Percentiles rank a stretch among this genome's conserved stretches.
These are phyloP conservation scores for Mycena sp. DNA, from an alignment of 1,284 basidiomycete genomes.

Conservation along the genomic window DNA sequence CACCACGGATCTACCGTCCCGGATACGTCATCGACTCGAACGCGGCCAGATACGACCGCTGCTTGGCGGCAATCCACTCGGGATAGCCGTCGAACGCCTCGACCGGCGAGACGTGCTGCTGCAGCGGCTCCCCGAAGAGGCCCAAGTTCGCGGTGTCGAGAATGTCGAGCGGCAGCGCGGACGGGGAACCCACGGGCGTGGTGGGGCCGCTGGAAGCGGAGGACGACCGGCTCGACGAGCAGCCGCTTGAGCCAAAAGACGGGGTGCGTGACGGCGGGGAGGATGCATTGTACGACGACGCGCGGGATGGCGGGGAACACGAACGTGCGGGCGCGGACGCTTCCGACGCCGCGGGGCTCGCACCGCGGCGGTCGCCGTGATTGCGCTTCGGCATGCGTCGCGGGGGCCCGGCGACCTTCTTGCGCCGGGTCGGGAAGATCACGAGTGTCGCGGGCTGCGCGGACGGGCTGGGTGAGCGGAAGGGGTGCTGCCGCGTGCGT, in stretches of 20 bases:
- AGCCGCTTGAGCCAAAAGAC: constrained; percentile 11
- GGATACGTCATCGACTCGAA: too few relatives aligned
- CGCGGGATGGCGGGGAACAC: constrained; percentile 17
- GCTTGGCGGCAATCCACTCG: too few relatives aligned
- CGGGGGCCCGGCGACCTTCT: constrained; percentile 35
- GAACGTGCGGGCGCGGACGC: not conserved
- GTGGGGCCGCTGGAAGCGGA: constrained; percentile 21
- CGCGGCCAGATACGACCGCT: not conserved
- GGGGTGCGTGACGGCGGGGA: constrained; percentile 22
- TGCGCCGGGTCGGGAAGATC: not conserved
- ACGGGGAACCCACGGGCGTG: constrained; percentile 18
- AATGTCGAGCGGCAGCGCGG: constrained; percentile 17
- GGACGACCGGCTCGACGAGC: constrained; percentile 15
- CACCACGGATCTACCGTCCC: too few relatives aligned
- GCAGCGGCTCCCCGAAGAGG: not conserved
- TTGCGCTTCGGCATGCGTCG: constrained; percentile 36
- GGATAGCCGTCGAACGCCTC: too few relatives aligned
- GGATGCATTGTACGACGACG: constrained; percentile 19
- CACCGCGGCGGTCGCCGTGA: constrained; percentile 5
- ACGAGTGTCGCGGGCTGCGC: constrained; percentile 6
- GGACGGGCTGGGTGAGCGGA: constrained; percentile 30
- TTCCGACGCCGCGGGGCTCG: constrained; percentile 23
- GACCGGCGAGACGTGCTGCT: constrained; percentile 4
- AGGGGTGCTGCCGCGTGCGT: constrained; percentile 24
- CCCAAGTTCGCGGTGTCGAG: not conserved